Evolutionary conservation across 2,329 filamentous ascomycete species (phyloP).

Genomic region (Dactylella cylindrospora): DNA sequence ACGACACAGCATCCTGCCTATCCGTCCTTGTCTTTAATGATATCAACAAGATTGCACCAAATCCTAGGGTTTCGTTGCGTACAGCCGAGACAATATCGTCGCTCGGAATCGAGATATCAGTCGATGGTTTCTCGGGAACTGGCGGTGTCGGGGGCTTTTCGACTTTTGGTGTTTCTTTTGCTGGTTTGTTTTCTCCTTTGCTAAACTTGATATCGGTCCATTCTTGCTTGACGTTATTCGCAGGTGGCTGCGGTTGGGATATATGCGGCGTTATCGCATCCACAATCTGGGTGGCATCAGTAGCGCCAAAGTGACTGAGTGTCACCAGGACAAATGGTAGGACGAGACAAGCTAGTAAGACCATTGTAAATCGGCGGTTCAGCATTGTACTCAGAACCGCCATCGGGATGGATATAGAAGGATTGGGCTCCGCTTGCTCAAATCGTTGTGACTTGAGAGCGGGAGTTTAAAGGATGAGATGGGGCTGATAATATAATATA

Average conservation of each 20-base stretch:
- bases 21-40: constrained; percentile 37
- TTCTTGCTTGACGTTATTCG: constrained; percentile 19
- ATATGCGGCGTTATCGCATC: neutral
- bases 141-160: constrained; percentile 1
- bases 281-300: neutral
- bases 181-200: constrained; percentile 6
- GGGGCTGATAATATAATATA: neutral
- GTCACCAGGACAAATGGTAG: constrained; percentile 30
- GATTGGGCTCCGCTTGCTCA: neutral
- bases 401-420: neutral
- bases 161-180: neutral
- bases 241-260: constrained; percentile 4
- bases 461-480: constrained; percentile 2
- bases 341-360: constrained; percentile 21
- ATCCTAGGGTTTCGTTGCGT: constrained; percentile 37
- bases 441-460: neutral
- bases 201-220: constrained; percentile 37
- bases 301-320: constrained; percentile 13
- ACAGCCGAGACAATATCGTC: constrained; percentile 20
- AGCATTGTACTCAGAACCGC: constrained; percentile 19
- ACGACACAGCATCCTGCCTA: constrained; percentile 34
- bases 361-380: constrained; percentile 27
- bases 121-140: neutral
- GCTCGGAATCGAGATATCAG: constrained; percentile 12
- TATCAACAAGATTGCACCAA: constrained; percentile 37